These are phyloP conservation scores for Lipomyces sp. DNA, from an alignment of 805 yeast genomes.

Conservation along the genomic window DNA sequence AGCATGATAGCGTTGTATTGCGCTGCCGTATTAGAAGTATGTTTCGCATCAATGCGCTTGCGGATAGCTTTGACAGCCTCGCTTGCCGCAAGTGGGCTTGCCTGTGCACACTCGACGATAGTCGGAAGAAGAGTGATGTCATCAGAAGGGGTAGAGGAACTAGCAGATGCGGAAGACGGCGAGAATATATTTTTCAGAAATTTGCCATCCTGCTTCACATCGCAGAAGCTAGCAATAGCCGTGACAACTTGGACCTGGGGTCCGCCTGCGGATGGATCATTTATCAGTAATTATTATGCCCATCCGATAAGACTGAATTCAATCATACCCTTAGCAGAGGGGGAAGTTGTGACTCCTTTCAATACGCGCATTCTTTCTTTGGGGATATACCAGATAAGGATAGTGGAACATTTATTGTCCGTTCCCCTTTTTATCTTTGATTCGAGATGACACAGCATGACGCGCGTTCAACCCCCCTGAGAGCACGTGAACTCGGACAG, in stretches of 20 bases:
- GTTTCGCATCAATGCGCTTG: slow-evolving; percentile 20
- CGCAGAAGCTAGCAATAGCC: slow-evolving; percentile 24
- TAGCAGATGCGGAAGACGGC: background rate
- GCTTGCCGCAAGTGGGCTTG: slow-evolving; percentile 24
- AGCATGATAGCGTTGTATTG: slow-evolving; percentile 24
- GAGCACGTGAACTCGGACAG: too few relatives aligned
- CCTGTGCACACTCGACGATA: slow-evolving; percentile 25
- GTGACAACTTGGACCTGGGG: slow-evolving; percentile 11
- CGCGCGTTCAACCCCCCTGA: too few relatives aligned
- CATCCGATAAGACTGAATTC: background rate
- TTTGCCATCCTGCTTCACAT: background rate
- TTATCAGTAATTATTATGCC: background rate
- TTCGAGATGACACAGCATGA: too few relatives aligned
- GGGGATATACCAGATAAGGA: too few relatives aligned
- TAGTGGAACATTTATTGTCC: too few relatives aligned
- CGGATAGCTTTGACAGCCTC: slow-evolving; percentile 19
- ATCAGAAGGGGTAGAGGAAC: background rate
- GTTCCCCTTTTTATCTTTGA: too few relatives aligned
- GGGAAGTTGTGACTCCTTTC: slow-evolving; percentile 5
- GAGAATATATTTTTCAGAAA: slow-evolving; percentile 3
- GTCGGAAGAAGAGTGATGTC: slow-evolving; percentile 21
- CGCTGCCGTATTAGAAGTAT: background rate
- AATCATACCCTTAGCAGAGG: too few relatives aligned
- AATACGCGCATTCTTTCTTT: background rate
- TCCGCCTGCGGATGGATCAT: slow-evolving; percentile 1